Evolutionary conservation across 1,284 basidiomycete species (phyloP).

Genomic region (Ustilago nuda): DNA sequence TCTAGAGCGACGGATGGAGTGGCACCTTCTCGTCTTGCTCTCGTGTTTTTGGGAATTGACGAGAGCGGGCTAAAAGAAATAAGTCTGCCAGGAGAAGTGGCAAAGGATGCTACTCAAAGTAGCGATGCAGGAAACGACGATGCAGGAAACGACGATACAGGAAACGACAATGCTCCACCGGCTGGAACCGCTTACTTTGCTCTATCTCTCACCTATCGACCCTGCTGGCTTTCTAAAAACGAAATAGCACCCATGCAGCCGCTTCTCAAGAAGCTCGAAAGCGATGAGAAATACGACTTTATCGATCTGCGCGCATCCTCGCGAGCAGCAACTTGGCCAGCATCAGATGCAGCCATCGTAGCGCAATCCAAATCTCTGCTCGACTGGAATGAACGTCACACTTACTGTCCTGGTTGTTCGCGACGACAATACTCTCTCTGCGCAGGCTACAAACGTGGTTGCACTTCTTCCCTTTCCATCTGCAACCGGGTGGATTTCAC

Average conservation of each 20-base stretch:
- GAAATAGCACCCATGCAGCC: conserved; percentile 25
- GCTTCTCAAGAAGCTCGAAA: conserved; percentile 37
- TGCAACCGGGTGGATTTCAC: conserved; percentile 2
- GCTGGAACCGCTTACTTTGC: conserved; percentile 64
- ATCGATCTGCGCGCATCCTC: conserved; percentile 60
- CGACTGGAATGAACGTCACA: conserved; percentile 67
- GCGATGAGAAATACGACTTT: conserved; percentile 52
- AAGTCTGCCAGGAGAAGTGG: conserved; percentile 48
- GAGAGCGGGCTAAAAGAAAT: conserved; percentile 27
- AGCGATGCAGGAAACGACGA: conserved; percentile 14
- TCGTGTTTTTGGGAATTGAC: conserved; percentile 65
- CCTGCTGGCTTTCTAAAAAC: conserved; percentile 14
- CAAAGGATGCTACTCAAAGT: conserved; percentile 12
- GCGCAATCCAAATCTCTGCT: conserved; percentile 60
- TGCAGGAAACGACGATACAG: conserved; percentile 10
- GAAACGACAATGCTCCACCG: conserved; percentile 26
- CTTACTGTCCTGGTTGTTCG: conserved; percentile 92
- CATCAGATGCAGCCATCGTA: conserved; percentile 57
- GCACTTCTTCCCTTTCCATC: conserved; percentile 70
- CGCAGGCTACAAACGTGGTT: conserved; percentile 94
- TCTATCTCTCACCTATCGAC: conserved; percentile 58
- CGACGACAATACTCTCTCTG: conserved; percentile 85
- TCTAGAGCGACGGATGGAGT: conserved; percentile 50
- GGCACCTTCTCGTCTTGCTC: conserved; percentile 44
- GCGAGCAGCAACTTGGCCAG: conserved; percentile 44